These are phyloP conservation scores for Fraxinus albicans DNA, from an alignment of 305 asterid genomes.

Conservation along the genomic window DNA sequence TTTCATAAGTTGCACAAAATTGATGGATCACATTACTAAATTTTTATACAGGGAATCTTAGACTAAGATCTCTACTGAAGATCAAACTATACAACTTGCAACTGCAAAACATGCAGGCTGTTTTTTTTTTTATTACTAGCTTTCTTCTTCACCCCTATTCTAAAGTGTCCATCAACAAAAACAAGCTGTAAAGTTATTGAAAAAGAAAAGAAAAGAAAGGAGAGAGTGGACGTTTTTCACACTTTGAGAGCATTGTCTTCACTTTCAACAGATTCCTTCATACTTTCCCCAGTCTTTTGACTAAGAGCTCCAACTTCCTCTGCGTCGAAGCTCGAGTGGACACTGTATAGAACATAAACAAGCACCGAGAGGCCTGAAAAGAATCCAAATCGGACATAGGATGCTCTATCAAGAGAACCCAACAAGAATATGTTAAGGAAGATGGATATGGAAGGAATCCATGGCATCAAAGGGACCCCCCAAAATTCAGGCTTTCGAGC, in stretches of 20 bases:
- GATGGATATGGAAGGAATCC: conserved; percentile 85
- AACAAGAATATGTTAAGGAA: conserved; percentile 83
- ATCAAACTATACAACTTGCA: conserved; percentile 31
- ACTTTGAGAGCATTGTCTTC: conserved; percentile 50
- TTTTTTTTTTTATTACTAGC: not conserved
- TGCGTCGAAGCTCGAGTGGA: conserved; percentile 93
- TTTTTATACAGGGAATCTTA: conserved; percentile 13
- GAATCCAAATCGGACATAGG: conserved; percentile 74
- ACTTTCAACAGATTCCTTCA: conserved; percentile 46
- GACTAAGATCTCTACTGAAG: conserved; percentile 9
- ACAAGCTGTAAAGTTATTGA: conserved; percentile 24
- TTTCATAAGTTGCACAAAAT: conserved; percentile 27
- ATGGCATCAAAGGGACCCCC: conserved; percentile 97
- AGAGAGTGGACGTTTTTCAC: conserved; percentile 21
- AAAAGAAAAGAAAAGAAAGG: not conserved
- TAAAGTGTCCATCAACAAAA: conserved; percentile 22
- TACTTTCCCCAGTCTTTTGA: conserved; percentile 47
- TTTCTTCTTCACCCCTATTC: conserved; percentile 17
- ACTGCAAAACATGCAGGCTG: conserved; percentile 23
- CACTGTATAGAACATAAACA: conserved; percentile 72
- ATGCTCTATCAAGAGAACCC: conserved; percentile 62
- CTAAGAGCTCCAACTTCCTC: conserved; percentile 62
- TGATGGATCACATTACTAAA: conserved; percentile 29
- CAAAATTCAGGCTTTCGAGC: conserved; percentile 79
- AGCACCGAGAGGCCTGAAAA: conserved; percentile 63